These are phyloP conservation scores for Rhododendron henanense DNA, from an alignment of 148 eudicot genomes.

Conservation along the genomic window DNA sequence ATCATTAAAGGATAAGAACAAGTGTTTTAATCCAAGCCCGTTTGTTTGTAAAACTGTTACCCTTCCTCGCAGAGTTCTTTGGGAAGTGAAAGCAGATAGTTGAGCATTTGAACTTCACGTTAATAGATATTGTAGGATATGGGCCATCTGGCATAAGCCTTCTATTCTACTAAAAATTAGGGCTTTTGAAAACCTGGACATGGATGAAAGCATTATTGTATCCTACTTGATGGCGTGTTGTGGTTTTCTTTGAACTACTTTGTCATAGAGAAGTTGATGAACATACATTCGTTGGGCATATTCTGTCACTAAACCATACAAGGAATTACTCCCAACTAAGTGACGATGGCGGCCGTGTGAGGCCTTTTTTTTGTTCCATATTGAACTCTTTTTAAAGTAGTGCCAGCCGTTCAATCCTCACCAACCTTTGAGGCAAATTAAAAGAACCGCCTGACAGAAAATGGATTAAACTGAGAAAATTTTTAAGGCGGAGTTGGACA, in stretches of 20 bases:
- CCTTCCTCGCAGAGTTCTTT: background rate
- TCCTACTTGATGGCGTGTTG: too few relatives aligned
- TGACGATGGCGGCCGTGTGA: background rate
- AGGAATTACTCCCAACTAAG: too few relatives aligned
- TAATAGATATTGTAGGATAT: background rate
- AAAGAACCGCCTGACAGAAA: constrained; percentile 34
- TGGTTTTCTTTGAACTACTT: background rate
- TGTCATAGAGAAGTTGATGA: background rate
- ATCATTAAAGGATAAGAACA: background rate
- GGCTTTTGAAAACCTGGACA: too few relatives aligned
- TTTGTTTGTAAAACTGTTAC: background rate
- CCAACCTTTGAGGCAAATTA: background rate
- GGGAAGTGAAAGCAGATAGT: background rate
- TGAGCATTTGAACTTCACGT: background rate
- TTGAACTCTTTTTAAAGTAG: background rate
- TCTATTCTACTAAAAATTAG: too few relatives aligned
- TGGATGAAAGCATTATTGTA: too few relatives aligned
- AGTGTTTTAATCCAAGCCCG: background rate
- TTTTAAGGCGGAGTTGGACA: constrained; percentile 25
- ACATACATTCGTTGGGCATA: background rate
- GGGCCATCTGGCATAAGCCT: background rate
- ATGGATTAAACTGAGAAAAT: constrained; percentile 56
- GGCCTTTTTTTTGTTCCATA: background rate
- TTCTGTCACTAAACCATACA: too few relatives aligned
- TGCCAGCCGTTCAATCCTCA: background rate